phyloP scores from a whole-genome alignment of 495 filamentous ascomycete species.

The Clavariopsis aquatica region DNA sequence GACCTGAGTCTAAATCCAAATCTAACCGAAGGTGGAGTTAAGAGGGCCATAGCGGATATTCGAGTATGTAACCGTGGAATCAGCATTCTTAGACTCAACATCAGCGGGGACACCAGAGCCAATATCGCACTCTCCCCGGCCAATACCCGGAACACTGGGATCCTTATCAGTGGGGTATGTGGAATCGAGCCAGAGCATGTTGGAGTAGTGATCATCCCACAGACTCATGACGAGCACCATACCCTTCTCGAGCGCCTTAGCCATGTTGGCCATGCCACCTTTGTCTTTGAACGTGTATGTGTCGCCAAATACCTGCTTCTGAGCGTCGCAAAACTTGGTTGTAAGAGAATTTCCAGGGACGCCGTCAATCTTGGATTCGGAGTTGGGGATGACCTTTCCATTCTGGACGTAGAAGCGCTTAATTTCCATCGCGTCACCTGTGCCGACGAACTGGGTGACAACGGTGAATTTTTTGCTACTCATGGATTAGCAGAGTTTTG shows the following conservation, averaged over 20 bases:
- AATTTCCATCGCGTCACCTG: slow-evolving; percentile 57
- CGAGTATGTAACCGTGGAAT: slow-evolving; percentile 38
- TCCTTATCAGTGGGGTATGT: slow-evolving; percentile 30
- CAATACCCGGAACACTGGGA: slow-evolving; percentile 21
- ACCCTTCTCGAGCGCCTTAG: slow-evolving; percentile 54
- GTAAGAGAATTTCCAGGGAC: slow-evolving; percentile 62
- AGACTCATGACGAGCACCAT: slow-evolving; percentile 79
- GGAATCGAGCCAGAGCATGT: slow-evolving; percentile 74
- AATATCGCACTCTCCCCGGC: slow-evolving; percentile 30
- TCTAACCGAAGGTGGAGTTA: slow-evolving; percentile 38
- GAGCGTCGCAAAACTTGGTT: slow-evolving; percentile 59
- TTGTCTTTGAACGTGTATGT: slow-evolving; percentile 57
- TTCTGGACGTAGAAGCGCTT: slow-evolving; percentile 62
- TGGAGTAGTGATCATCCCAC: slow-evolving; percentile 74
- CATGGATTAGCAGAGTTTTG: neutral
- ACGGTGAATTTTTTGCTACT: slow-evolving; percentile 58
- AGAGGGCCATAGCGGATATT: slow-evolving; percentile 40
- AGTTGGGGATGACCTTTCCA: slow-evolving; percentile 61
- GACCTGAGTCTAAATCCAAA: neutral
- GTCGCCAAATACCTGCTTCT: slow-evolving; percentile 66
- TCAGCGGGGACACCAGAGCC: slow-evolving; percentile 34
- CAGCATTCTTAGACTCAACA: slow-evolving; percentile 29
- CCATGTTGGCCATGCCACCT: slow-evolving; percentile 63
- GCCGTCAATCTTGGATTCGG: slow-evolving; percentile 54
- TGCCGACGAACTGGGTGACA: slow-evolving; percentile 65